Evolutionary conservation across 2,329 filamentous ascomycete genomes (phyloP).

Genomic region (Biscogniauxia marginata): DNA sequence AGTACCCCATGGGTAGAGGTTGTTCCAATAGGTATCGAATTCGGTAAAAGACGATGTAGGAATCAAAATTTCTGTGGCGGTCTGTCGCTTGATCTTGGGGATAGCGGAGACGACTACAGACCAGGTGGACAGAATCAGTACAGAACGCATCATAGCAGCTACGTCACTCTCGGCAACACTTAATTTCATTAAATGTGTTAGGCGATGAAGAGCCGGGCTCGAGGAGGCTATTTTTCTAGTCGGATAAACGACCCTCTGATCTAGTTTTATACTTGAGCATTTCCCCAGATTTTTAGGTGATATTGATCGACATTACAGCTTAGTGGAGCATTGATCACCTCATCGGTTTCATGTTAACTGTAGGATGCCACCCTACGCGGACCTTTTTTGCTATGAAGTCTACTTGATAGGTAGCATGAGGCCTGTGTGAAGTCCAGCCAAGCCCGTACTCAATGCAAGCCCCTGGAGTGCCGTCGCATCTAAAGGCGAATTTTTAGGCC

Average conservation of each 20-base stretch:
- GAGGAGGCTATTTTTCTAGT: neutral
- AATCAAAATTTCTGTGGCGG: conserved; percentile 3
- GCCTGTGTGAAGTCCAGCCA: neutral
- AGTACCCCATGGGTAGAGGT: conserved; percentile 10
- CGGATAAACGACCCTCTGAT: neutral
- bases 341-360: neutral
- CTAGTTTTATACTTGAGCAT: neutral
- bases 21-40: conserved; percentile 9
- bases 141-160: conserved; percentile 3
- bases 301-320: neutral
- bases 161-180: too few species aligned
- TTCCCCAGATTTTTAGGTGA: neutral
- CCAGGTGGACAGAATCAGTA: neutral
- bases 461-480: neutral
- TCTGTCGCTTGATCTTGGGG: conserved; percentile 2
- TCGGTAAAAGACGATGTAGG: conserved; percentile 8
- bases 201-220: neutral
- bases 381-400: neutral
- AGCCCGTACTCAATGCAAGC: neutral
- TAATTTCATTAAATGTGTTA: neutral
- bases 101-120: neutral
- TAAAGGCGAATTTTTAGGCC: neutral
- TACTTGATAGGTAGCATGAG: neutral
- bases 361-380: neutral
- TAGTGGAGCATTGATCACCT: neutral